phyloP scores from a whole-genome alignment of 768 basidiomycete species.

The Termitomyces sp. region DNA sequence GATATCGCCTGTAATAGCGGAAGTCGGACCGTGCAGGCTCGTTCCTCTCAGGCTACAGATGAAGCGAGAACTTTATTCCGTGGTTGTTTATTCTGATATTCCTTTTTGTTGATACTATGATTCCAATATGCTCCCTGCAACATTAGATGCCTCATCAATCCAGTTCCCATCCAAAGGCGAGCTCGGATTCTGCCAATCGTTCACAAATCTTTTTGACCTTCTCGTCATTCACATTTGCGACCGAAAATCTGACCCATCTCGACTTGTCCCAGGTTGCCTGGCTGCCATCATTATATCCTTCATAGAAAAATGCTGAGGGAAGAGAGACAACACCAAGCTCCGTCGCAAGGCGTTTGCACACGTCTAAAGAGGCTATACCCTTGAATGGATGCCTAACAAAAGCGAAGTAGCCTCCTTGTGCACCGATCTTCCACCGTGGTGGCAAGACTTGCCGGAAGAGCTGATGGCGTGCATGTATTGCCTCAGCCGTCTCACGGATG shows the following conservation, averaged over 20 bases:
- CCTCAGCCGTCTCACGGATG: conserved; percentile 48
- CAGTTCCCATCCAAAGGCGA: conserved; percentile 37
- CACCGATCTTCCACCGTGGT: conserved; percentile 56
- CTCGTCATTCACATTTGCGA: conserved; percentile 76
- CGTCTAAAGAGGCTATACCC: conserved; percentile 43
- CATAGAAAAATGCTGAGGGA: conserved; percentile 63
- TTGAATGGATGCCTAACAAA: conserved; percentile 70
- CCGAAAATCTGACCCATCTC: conserved; percentile 75
- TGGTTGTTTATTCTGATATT: neutral
- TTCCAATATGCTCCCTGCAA: no score
- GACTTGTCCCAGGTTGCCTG: conserved; percentile 37
- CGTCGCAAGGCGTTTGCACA: conserved; percentile 58
- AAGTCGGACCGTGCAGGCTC: no score
- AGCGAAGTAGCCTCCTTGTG: conserved; percentile 75
- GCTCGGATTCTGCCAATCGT: conserved; percentile 42
- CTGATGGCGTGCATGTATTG: conserved; percentile 49
- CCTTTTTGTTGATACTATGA: no score
- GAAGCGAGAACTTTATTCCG: no score
- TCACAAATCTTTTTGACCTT: conserved; percentile 51
- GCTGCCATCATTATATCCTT: conserved; percentile 30
- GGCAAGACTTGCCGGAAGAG: conserved; percentile 55
- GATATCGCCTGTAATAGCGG: no score
- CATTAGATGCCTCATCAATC: neutral
- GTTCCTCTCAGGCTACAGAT: no score
- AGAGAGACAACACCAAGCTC: conserved; percentile 65